phyloP scores from a whole-genome alignment of 2,329 filamentous ascomycete species.

The Colletotrichum australisinense region DNA sequence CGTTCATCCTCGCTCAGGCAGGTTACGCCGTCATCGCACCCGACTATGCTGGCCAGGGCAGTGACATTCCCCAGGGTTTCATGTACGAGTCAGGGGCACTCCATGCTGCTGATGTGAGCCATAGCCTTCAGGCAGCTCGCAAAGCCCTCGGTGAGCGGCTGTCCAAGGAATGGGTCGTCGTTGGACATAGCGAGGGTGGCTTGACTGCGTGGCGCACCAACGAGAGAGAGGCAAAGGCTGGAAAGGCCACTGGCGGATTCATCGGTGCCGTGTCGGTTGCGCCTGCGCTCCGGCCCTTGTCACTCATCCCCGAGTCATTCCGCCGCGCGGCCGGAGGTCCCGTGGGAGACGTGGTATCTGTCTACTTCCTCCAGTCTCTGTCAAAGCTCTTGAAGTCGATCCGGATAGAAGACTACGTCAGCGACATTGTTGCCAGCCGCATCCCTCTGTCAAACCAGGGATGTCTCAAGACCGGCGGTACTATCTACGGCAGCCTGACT shows the following conservation, averaged over 20 bases:
- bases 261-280: slow-evolving; percentile 33
- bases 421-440: background rate
- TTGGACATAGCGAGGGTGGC: slow-evolving; percentile 41
- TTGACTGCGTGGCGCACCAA: slow-evolving; percentile 41
- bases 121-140: slow-evolving; percentile 35
- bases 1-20: slow-evolving; percentile 33
- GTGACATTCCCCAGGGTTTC: slow-evolving; percentile 38
- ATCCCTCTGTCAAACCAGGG: slow-evolving; percentile 15
- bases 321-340: slow-evolving; percentile 20
- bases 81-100: slow-evolving; percentile 36
- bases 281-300: slow-evolving; percentile 27
- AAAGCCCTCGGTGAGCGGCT: slow-evolving; percentile 29
- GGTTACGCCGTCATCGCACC: slow-evolving; percentile 31
- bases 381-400: slow-evolving; percentile 33
- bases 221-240: slow-evolving; percentile 37
- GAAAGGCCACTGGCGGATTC: slow-evolving; percentile 27
- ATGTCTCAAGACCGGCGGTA: slow-evolving; percentile 29
- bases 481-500: no score
- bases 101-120: slow-evolving; percentile 38
- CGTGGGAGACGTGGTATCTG: slow-evolving; percentile 23
- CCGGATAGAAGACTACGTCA: slow-evolving; percentile 35
- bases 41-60: slow-evolving; percentile 31
- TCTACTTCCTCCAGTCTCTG: slow-evolving; percentile 37
- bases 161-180: slow-evolving; percentile 38
- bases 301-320: slow-evolving; percentile 29